Conservation (phyloP, 2,329 filamentous ascomycete genomes). For the Neonectria punicea region DNA sequence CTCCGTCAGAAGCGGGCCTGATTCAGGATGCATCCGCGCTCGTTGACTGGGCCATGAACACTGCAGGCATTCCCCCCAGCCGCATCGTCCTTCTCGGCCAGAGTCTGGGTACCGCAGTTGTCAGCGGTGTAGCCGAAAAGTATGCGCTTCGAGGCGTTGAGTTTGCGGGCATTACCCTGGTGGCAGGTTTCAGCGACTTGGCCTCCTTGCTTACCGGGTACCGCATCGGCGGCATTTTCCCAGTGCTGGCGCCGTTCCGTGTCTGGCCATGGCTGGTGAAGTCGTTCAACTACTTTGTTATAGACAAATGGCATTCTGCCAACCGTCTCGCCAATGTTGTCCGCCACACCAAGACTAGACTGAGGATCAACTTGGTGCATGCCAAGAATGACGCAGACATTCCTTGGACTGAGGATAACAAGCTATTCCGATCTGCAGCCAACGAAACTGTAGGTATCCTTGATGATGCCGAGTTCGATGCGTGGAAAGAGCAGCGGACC, state of each 20-base stretch:
- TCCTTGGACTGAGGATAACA: slow-evolving; percentile 75
- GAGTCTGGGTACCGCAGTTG: slow-evolving; percentile 88
- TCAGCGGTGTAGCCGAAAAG: slow-evolving; percentile 77
- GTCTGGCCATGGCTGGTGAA: slow-evolving; percentile 72
- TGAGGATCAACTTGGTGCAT: slow-evolving; percentile 80
- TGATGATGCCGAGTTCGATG: slow-evolving; percentile 51
- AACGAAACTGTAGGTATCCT: slow-evolving; percentile 57
- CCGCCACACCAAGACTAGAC: slow-evolving; percentile 58
- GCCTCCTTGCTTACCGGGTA: slow-evolving; percentile 80
- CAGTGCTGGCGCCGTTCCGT: slow-evolving; percentile 79
- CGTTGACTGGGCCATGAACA: slow-evolving; percentile 76
- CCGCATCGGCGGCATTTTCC: slow-evolving; percentile 79
- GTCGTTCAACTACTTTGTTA: slow-evolving; percentile 69
- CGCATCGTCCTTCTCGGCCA: slow-evolving; percentile 87
- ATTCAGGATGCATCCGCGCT: slow-evolving; percentile 81
- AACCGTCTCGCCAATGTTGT: slow-evolving; percentile 70
- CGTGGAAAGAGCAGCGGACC: slow-evolving; percentile 59
- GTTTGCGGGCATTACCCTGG: slow-evolving; percentile 83
- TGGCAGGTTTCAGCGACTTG: slow-evolving; percentile 82
- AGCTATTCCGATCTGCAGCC: slow-evolving; percentile 69
- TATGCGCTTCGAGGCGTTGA: slow-evolving; percentile 70
- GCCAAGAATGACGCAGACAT: slow-evolving; percentile 86
- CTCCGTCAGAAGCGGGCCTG: slow-evolving; percentile 81
- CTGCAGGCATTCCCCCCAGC: slow-evolving; percentile 71
- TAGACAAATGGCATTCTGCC: slow-evolving; percentile 85